phyloP scores from a whole-genome alignment of 441 rosid species.

The Breynia disticha region DNA sequence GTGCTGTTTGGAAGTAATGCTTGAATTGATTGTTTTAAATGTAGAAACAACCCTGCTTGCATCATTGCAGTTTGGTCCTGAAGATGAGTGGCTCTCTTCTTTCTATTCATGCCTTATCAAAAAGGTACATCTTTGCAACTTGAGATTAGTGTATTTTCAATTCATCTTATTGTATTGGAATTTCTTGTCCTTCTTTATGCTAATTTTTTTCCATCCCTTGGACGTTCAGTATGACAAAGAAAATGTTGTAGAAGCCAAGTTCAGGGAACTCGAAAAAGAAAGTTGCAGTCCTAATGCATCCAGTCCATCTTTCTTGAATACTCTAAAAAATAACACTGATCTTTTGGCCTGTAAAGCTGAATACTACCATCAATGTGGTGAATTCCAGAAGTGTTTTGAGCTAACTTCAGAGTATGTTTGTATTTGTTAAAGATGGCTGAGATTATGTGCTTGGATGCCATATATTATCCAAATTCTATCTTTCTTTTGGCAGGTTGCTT shows the following conservation, averaged over 20 bases:
- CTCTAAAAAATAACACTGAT: conserved; percentile 71
- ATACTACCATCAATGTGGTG: conserved; percentile 87
- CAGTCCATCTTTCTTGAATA: conserved; percentile 41
- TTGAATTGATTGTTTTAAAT: conserved; percentile 12
- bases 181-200: conserved; percentile 4
- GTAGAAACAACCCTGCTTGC: conserved; percentile 69
- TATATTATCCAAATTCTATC: conserved; percentile 9
- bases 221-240: conserved; percentile 58
- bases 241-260: conserved; percentile 68
- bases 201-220: conserved; percentile 14
- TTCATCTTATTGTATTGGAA: conserved; percentile 4
- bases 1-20: conserved; percentile 1
- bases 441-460: conserved; percentile 4
- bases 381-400: conserved; percentile 86
- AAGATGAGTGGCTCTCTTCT: conserved; percentile 88
- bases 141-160: background rate
- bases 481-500: conserved; percentile 49
- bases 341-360: conserved; percentile 91
- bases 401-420: conserved; percentile 66
- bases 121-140: conserved; percentile 38
- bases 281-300: conserved; percentile 34
- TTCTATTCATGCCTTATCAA: conserved; percentile 87
- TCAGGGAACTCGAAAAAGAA: conserved; percentile 73
- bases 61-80: conserved; percentile 72
- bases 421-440: conserved; percentile 13